Evolutionary conservation across 1,284 basidiomycete genomes (phyloP).

Genomic region (Coriolopsis trogii): DNA sequence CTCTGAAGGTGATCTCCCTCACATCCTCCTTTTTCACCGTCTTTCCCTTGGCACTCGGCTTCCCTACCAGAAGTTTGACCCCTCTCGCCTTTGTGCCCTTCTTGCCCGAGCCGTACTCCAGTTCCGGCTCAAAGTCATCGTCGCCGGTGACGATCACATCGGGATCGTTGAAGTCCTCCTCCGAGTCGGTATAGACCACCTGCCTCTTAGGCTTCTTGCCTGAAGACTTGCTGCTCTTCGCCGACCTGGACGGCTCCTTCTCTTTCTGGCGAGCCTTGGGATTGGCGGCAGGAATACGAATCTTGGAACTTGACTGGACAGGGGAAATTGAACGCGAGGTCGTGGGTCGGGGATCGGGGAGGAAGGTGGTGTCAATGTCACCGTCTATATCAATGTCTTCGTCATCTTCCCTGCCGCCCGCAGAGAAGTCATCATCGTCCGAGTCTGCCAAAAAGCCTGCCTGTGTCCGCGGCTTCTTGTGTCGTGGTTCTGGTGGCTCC

Average conservation of each 20-base stretch:
- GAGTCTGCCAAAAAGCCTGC: conserved; percentile 4
- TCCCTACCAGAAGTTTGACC: conserved; percentile 24
- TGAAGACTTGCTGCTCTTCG: conserved; percentile 18
- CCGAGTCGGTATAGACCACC: conserved; percentile 29
- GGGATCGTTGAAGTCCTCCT: conserved; percentile 20
- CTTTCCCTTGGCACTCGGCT: conserved; percentile 19
- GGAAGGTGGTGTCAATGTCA: conserved; percentile 26
- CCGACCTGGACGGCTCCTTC: conserved; percentile 9
- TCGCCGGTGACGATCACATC: conserved; percentile 20
- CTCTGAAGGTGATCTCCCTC: conserved; percentile 40
- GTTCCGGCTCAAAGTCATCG: conserved; percentile 29
- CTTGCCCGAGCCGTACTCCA: conserved; percentile 17
- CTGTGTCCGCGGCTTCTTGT: conserved; percentile 22
- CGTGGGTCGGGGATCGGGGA: conserved; percentile 11
- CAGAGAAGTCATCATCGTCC: conserved; percentile 19
- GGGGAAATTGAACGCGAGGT: conserved; percentile 21
- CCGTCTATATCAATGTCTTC: conserved; percentile 30
- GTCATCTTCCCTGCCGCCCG: conserved; percentile 27
- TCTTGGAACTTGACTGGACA: conserved; percentile 1
- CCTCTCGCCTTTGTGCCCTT: conserved; percentile 17
- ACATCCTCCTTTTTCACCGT: conserved; percentile 27
- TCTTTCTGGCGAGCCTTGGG: conserved; percentile 14
- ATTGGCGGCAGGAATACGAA: conserved; percentile 3
- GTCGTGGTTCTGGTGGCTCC: conserved; percentile 6
- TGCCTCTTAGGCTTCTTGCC: conserved; percentile 18